Percentiles rank a stretch among this genome's conserved stretches.
phyloP scores from a whole-genome alignment of 1,284 basidiomycete species.

The Malassezia brasiliensis region DNA sequence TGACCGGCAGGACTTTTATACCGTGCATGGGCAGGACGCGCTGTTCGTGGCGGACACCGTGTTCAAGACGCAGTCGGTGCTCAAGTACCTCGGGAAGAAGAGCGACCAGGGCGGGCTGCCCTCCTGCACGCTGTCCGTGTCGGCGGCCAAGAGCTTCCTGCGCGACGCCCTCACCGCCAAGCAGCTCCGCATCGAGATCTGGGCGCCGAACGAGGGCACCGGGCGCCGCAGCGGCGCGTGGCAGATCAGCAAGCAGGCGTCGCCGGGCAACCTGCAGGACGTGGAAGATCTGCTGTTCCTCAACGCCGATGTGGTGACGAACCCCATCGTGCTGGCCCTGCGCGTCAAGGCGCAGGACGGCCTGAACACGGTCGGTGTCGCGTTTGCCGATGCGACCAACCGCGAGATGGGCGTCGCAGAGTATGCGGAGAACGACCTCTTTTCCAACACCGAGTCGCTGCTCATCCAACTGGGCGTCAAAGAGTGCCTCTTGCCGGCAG shows the following conservation, averaged over 20 bases:
- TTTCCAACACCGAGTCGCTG: conserved; percentile 91
- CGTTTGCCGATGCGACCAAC: conserved; percentile 55
- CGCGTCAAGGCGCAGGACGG: conserved; percentile 61
- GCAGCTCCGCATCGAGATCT: conserved; percentile 87
- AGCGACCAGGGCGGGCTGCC: conserved; percentile 24
- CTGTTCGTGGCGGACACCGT: conserved; percentile 74
- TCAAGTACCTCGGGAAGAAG: conserved; percentile 38
- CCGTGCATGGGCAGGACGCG: conserved; percentile 79
- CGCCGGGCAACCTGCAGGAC: conserved; percentile 85
- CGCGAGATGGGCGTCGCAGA: conserved; percentile 62
- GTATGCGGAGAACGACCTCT: conserved; percentile 88
- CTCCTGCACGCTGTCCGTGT: conserved; percentile 64
- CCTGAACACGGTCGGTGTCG: conserved; percentile 53
- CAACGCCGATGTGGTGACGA: conserved; percentile 68
- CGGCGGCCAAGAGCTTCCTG: conserved; percentile 74
- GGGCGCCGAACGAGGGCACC: conserved; percentile 50
- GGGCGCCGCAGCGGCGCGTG: conserved; percentile 59
- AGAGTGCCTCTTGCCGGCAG: conserved; percentile 62
- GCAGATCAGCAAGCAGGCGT: conserved; percentile 71
- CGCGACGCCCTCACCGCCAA: conserved; percentile 79
- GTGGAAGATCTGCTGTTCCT: conserved; percentile 88
- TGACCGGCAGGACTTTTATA: conserved; percentile 64
- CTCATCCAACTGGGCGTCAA: conserved; percentile 94
- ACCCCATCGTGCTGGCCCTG: conserved; percentile 84
- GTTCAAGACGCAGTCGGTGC: conserved; percentile 46